phyloP scores from a whole-genome alignment of 164 flowering plant genomes.

The Nelumbo lutea region DNA sequence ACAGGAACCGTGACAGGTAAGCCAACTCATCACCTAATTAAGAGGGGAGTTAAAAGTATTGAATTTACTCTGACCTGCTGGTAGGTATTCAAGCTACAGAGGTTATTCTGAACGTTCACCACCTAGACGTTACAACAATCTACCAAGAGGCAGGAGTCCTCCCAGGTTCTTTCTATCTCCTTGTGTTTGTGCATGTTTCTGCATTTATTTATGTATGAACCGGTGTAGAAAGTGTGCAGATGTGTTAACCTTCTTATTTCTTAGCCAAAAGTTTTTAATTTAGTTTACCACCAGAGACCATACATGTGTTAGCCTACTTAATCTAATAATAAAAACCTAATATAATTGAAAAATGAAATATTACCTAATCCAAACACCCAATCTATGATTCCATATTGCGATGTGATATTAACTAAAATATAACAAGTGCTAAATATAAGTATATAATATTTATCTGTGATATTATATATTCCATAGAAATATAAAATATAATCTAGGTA shows the following conservation, averaged over 20 bases:
- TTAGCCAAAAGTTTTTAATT: too few relatives aligned
- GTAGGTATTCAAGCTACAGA: constrained; percentile 56
- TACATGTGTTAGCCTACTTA: too few relatives aligned
- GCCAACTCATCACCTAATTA: background rate
- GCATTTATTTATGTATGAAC: background rate
- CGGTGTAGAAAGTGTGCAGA: background rate
- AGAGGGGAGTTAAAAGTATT: background rate
- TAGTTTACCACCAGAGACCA: too few relatives aligned
- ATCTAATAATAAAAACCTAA: too few relatives aligned
- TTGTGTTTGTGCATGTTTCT: background rate
- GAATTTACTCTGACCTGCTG: constrained; percentile 10
- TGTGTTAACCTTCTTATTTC: background rate
- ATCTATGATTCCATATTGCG: too few relatives aligned
- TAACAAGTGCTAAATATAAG: too few relatives aligned
- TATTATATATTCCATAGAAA: too few relatives aligned
- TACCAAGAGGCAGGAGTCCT: constrained; percentile 63
- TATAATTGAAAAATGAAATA: too few relatives aligned
- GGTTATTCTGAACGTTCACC: constrained; percentile 51
- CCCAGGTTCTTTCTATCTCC: constrained; percentile 45
- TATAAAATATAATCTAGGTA: too few relatives aligned
- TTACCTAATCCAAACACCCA: too few relatives aligned
- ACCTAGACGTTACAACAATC: constrained; percentile 39
- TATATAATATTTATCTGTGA: too few relatives aligned
- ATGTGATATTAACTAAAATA: too few relatives aligned
- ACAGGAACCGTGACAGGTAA: constrained; percentile 59